Evolutionary conservation across 2,329 filamentous ascomycete genomes (phyloP), one percentile per base, ranked within the genome.

Genomic region (Mycocentrospora acerina): DNA sequence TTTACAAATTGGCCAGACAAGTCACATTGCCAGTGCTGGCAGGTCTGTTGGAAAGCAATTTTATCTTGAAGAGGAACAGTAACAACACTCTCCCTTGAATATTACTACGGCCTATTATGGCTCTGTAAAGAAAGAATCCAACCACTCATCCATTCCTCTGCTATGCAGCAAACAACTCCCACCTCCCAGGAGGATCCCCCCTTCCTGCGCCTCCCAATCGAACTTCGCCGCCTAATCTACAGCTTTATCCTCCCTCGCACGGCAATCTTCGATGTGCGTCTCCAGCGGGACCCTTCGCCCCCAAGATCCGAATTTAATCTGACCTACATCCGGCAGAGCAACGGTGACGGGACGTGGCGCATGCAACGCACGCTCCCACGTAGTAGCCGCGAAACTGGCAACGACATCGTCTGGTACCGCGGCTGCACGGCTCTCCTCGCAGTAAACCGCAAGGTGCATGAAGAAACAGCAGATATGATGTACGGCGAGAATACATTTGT

Each of bases 401-500:
- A 65, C 35, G 60, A 67, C 27, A 55, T 62, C 10, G 58, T 74
- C 4, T 77, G 73, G 74, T 56, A 58, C 12, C 62, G 69, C 28
- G 72, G 72, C 8, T 59, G 63, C 42, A 71, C 64, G 1, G 55
- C 50, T 4, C 43, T 76, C 3, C 56, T 76, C 3, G 57, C 54
- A 4, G 65, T 69, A 1, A 68, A 59, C 39, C 60, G 56, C 15
- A 70, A 73, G 34, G 44, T 76, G 3, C 68, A 74, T 40, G 63
- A 71, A 18, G 74, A 77, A 48, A 68, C 67, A 32, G 64, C 66
- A 5, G 65, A 69, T 15, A 50, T 72, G 38, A 46, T 77, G n/a
- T 77, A 76, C 39, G 71, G 72, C 10, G 51, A 61, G 18, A 74
- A 69, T 39, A 69, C 61, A 0, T 76, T 77, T 51, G 64, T 73